Base-by-base conservation (phyloP, 495 filamentous ascomycete genomes). In the Corynascus novoguineensis region DNA sequence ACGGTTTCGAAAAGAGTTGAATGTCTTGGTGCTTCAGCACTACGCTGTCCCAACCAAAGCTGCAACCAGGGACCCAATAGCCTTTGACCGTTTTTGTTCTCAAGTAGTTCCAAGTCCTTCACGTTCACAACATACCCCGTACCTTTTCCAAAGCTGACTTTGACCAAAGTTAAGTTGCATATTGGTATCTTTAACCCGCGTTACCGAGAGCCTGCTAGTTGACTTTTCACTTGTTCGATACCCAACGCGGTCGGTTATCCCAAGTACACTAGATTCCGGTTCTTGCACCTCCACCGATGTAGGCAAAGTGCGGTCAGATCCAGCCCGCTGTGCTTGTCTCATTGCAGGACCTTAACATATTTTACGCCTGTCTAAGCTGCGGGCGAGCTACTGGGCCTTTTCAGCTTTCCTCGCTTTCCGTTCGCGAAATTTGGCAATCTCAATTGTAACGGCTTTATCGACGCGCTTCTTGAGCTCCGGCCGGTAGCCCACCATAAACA, bases 401-500 rank as follows among this genome's bases (percentile, higher is more conserved):
- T 12, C 34, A 15, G 47, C 37, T 50, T 65, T 60, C 53, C 64
- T 58, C 35, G 60, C 63, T 45, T 67, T 69, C 41, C 76, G 74
- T 47, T 63, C 66, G 34, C 78, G 75, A 59, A 83, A 81, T 65
- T 83, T 87, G 59, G 77, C 73, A 48, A 89, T 73, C 68, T 93
- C 87, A 57, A 79, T 70, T 67, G 83, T 70, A 3, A 97, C 88
- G 27, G 78, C 86, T 60, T 86, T 83, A 49, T 90, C 82, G 32
- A 97, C 80, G 37, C 93, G 80, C 47, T 80, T 77, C 73, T 89
- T 88, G 65, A 98, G 73, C 68, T 92, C 92, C 0, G 87, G 87
- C 24, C 93, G 81, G 71, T 97, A 98, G 6, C 93, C 93, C 52
- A 92, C 83, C 64, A 78, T 84, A 75, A 98, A 98, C 22, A 98